Conservation (phyloP, 2,329 filamentous ascomycete genomes). For the Emergomyces orientalis region DNA sequence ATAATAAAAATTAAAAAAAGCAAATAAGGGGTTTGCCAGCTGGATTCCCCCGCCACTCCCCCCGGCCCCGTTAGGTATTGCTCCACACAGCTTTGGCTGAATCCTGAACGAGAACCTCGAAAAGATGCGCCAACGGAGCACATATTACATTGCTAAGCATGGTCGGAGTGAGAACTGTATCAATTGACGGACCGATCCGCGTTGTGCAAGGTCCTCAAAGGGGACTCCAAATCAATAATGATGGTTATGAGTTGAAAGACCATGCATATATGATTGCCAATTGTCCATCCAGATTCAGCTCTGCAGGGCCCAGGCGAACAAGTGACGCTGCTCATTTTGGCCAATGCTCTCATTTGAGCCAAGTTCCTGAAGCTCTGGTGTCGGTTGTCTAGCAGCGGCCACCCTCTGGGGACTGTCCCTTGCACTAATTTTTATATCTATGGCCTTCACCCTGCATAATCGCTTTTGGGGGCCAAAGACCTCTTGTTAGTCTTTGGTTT, state of each 20-base stretch:
- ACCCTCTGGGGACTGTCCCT: not conserved
- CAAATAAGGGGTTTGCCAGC: not conserved
- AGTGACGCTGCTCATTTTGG: not conserved
- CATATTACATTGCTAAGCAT: not conserved
- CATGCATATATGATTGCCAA: not conserved
- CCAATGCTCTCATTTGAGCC: not conserved
- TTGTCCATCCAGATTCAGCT: conserved; percentile 2
- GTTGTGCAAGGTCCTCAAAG: not conserved
- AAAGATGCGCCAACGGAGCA: not conserved
- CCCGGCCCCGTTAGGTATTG: not conserved
- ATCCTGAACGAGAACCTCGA: not conserved
- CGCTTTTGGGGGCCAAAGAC: not conserved
- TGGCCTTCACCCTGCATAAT: not conserved
- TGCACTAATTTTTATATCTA: not conserved
- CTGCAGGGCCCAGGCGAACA: not conserved
- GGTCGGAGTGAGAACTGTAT: not conserved
- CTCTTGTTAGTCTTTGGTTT: not conserved
- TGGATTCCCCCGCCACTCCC: not conserved
- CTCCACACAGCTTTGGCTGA: not conserved
- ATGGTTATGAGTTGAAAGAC: not conserved
- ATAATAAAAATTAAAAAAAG: not conserved
- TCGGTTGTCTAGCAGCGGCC: not conserved
- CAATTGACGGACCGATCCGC: not conserved
- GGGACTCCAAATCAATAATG: not conserved
- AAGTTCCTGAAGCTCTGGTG: not conserved